Conservation (phyloP, 2,329 filamentous ascomycete genomes). For the Fonsecaea erecta region DNA sequence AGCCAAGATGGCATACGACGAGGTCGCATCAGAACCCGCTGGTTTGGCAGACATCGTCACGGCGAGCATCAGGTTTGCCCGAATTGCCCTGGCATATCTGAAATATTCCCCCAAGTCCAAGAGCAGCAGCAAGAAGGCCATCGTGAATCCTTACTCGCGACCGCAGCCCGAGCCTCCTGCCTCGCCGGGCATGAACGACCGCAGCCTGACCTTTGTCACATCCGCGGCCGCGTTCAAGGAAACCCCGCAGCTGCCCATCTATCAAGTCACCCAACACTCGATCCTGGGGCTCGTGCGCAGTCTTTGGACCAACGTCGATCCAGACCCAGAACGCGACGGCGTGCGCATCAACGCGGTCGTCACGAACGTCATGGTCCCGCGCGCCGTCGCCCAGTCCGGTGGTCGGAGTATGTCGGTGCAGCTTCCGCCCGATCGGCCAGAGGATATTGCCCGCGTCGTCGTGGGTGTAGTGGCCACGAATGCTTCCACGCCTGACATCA, state of each 20-base stretch:
- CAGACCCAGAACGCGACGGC: slow-evolving; percentile 34
- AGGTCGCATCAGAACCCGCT: slow-evolving; percentile 41
- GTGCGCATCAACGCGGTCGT: slow-evolving; percentile 53
- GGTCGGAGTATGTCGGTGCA: slow-evolving; percentile 45
- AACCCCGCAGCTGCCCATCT: slow-evolving; percentile 54
- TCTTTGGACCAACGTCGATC: slow-evolving; percentile 42
- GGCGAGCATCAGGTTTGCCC: slow-evolving; percentile 54
- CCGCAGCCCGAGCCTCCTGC: slow-evolving; percentile 13
- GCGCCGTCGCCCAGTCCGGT: slow-evolving; percentile 44
- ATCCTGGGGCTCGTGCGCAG: slow-evolving; percentile 56
- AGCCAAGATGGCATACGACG: slow-evolving; percentile 49
- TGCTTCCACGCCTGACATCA: slow-evolving; percentile 16
- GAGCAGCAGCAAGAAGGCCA: slow-evolving; percentile 14
- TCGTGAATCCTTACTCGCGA: slow-evolving; percentile 29
- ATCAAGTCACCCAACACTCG: slow-evolving; percentile 57
- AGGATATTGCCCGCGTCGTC: slow-evolving; percentile 45
- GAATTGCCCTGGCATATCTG: slow-evolving; percentile 57
- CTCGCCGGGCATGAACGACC: slow-evolving; percentile 41
- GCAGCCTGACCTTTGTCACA: slow-evolving; percentile 51
- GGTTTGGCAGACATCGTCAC: slow-evolving; percentile 52
- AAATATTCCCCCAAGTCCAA: slow-evolving; percentile 42
- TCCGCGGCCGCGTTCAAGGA: slow-evolving; percentile 57
- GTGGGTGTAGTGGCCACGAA: slow-evolving; percentile 29
- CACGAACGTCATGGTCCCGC: slow-evolving; percentile 52
- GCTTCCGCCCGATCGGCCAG: slow-evolving; percentile 47